These are phyloP conservation scores for Fusarium globosum DNA, from an alignment of 2,329 filamentous ascomycete species.

Conservation along the genomic window DNA sequence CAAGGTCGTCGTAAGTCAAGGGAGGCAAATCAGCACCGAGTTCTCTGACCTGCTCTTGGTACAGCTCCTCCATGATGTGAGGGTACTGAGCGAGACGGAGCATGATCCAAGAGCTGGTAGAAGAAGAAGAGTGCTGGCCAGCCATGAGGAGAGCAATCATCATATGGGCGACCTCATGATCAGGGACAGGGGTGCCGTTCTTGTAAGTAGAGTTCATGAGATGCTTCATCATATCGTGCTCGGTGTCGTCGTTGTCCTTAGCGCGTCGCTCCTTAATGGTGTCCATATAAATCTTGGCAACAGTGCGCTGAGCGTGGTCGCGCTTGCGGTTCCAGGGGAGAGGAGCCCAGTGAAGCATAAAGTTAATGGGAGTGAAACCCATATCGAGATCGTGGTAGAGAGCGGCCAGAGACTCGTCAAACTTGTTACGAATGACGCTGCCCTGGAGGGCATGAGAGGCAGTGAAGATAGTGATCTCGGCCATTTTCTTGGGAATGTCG, in stretches of 20 bases:
- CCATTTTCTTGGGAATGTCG: conserved; percentile 80
- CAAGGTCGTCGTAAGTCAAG: conserved; percentile 80
- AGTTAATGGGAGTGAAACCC: conserved; percentile 91
- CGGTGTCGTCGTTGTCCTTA: conserved; percentile 59
- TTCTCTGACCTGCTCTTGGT: conserved; percentile 80
- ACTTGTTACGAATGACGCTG: conserved; percentile 81
- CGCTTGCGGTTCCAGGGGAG: conserved; percentile 88
- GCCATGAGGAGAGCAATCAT: conserved; percentile 96
- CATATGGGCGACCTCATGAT: conserved; percentile 89
- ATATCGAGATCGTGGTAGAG: conserved; percentile 91
- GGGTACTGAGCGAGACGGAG: conserved; percentile 82
- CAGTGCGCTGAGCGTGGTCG: conserved; percentile 81
- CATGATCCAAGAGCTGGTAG: conserved; percentile 86
- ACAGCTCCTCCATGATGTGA: conserved; percentile 82
- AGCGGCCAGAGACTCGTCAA: conserved; percentile 82
- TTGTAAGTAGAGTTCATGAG: conserved; percentile 89
- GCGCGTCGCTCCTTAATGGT: conserved; percentile 79
- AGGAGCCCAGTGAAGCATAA: conserved; percentile 88
- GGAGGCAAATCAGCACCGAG: conserved; percentile 80
- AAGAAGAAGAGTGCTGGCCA: conserved; percentile 89
- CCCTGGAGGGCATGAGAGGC: conserved; percentile 88
- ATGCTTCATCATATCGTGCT: conserved; percentile 88
- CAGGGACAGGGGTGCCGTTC: conserved; percentile 80
- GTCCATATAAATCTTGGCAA: conserved; percentile 84
- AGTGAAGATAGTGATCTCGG: conserved; percentile 90